Conservation (phyloP, 495 filamentous ascomycete genomes). For the Xylaria cubensis region DNA sequence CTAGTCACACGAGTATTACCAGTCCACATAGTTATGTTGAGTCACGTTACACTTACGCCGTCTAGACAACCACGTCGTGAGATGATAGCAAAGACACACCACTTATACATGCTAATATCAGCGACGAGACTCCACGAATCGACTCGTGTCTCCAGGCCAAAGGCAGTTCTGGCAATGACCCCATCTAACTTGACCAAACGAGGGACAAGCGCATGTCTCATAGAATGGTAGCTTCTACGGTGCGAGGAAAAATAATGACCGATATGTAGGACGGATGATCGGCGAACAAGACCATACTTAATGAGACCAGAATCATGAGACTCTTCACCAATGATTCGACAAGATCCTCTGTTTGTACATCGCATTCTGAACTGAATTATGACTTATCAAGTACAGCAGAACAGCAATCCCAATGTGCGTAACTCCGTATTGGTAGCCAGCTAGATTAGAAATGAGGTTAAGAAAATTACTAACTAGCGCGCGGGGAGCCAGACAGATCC, state of each 20-base stretch:
- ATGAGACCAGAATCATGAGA: background rate
- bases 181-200: background rate
- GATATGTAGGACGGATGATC: background rate
- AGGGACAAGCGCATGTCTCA: background rate
- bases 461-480: constrained; percentile 21
- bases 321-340: background rate
- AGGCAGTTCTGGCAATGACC: background rate
- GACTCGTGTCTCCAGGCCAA: background rate
- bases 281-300: background rate
- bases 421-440: background rate
- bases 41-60: constrained; percentile 4
- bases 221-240: background rate
- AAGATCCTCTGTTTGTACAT: background rate
- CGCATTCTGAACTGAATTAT: background rate
- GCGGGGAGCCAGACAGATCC: background rate
- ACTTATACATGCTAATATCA: background rate
- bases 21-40: background rate
- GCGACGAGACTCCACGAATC: background rate
- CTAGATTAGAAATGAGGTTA: background rate
- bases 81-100: background rate
- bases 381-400: background rate
- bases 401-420: background rate
- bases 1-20: background rate
- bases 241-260: background rate
- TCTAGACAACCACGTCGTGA: background rate